Conservation (phyloP, 768 basidiomycete species). For the Cystobasidium ongulense region DNA sequence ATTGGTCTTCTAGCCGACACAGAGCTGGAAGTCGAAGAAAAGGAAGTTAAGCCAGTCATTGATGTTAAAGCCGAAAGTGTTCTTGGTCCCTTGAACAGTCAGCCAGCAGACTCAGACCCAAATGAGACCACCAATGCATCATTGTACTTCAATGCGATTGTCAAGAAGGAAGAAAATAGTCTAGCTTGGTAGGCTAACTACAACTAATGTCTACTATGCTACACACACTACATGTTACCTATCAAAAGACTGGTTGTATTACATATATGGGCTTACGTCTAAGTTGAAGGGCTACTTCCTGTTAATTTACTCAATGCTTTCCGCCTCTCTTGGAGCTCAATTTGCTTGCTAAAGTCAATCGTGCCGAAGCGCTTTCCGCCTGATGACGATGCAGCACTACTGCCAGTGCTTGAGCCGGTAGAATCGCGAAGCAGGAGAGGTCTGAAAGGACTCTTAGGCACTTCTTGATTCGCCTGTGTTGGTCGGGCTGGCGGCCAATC, state of each 20-base stretch:
- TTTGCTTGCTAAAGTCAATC: neutral
- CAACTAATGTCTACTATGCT: neutral
- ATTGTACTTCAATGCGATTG: neutral
- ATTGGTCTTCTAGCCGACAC: slow-evolving; percentile 12
- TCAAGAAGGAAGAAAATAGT: neutral
- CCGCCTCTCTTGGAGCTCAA: neutral
- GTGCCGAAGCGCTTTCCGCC: slow-evolving; percentile 1
- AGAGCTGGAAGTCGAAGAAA: slow-evolving; percentile 9
- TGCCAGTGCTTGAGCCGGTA: neutral
- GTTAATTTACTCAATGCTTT: neutral
- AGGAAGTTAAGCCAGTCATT: neutral
- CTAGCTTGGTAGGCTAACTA: neutral
- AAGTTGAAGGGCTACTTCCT: neutral
- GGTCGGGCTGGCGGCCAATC: slow-evolving; percentile 9
- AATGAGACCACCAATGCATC: neutral
- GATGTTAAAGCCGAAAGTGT: slow-evolving; percentile 14
- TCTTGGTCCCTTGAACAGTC: neutral
- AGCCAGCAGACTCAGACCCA: too few species aligned
- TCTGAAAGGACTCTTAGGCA: neutral
- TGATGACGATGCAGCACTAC: neutral
- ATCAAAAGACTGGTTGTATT: neutral
- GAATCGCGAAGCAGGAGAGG: neutral
- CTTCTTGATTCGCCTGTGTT: neutral
- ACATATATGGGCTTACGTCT: too few species aligned
- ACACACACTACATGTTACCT: neutral